Evolutionary conservation across 2,329 filamentous ascomycete species (phyloP).

Genomic region (Cylindrodendrum hubeiense): DNA sequence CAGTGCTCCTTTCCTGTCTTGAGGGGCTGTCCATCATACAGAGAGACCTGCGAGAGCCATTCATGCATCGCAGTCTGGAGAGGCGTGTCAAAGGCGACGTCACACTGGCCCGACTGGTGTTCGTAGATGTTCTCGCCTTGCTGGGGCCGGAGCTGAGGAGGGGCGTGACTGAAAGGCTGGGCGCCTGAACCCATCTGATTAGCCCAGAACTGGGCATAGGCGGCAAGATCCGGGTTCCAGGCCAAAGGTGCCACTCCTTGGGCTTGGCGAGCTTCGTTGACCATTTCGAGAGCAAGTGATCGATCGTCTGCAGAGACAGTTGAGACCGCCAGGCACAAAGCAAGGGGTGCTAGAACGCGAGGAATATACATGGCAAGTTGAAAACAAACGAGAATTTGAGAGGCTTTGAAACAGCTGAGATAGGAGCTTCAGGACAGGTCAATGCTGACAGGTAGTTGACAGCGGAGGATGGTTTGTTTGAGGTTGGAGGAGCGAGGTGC

Average conservation of each 20-base stretch:
- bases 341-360: constrained; percentile 19
- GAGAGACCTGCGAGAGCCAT: constrained; percentile 48
- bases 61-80: constrained; percentile 45
- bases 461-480: not conserved
- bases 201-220: constrained; percentile 51
- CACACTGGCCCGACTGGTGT: constrained; percentile 46
- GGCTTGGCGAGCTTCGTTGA: constrained; percentile 49
- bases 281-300: constrained; percentile 40
- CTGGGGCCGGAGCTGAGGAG: constrained; percentile 45
- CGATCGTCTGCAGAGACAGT: constrained; percentile 38
- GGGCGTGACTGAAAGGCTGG: constrained; percentile 49
- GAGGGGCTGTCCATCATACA: constrained; percentile 48
- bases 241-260: constrained; percentile 44
- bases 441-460: not conserved
- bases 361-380: constrained; percentile 19
- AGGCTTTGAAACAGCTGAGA: not conserved
- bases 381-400: not conserved
- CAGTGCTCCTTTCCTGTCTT: constrained; percentile 49
- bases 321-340: constrained; percentile 25
- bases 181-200: constrained; percentile 47
- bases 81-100: constrained; percentile 45
- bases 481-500: not conserved
- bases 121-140: constrained; percentile 53
- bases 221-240: constrained; percentile 47
- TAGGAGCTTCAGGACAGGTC: not conserved